A percentile compares a stretch with the other conserved stretches of the same genome.
phyloP scores from a whole-genome alignment of 225 moss, liverwort and hornwort genomes.

The Pleurozium schreberi region DNA sequence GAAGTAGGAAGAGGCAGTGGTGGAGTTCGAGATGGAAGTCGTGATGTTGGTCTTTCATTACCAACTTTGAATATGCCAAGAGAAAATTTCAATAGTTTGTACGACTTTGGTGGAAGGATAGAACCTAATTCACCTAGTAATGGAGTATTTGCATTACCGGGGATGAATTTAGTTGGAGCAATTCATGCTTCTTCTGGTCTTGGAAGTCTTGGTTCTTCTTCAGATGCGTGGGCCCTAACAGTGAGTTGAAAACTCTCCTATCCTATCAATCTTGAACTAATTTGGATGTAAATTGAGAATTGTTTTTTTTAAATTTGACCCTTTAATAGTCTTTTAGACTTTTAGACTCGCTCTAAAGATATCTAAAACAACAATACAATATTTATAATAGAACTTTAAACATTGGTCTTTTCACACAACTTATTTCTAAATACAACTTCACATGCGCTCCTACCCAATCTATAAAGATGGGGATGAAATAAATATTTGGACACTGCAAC shows the following conservation, averaged over 20 bases:
- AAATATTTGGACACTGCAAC: neutral
- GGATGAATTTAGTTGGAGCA: slow-evolving; percentile 11
- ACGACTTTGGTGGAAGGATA: slow-evolving; percentile 61
- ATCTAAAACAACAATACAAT: neutral
- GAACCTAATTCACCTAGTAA: slow-evolving; percentile 60
- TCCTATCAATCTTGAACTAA: neutral
- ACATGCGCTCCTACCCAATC: neutral
- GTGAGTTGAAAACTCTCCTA: slow-evolving; percentile 15
- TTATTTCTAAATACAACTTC: neutral
- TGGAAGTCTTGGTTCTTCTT: slow-evolving; percentile 57
- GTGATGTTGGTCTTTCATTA: slow-evolving; percentile 38
- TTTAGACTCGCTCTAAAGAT: neutral
- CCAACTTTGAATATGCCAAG: slow-evolving; percentile 39
- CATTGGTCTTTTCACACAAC: neutral
- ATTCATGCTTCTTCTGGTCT: slow-evolving; percentile 46
- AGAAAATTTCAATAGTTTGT: slow-evolving; percentile 38
- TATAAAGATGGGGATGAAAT: neutral
- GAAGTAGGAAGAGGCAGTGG: slow-evolving; percentile 24
- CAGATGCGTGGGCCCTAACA: slow-evolving; percentile 56
- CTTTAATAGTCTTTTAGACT: neutral
- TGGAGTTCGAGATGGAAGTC: slow-evolving; percentile 20
- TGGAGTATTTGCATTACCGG: slow-evolving; percentile 56
- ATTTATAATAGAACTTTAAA: neutral
- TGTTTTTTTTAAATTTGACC: neutral
- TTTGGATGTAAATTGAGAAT: neutral